Evolutionary conservation across 306 rosid species (phyloP).

Genomic region (Mimosa bimucronata): DNA sequence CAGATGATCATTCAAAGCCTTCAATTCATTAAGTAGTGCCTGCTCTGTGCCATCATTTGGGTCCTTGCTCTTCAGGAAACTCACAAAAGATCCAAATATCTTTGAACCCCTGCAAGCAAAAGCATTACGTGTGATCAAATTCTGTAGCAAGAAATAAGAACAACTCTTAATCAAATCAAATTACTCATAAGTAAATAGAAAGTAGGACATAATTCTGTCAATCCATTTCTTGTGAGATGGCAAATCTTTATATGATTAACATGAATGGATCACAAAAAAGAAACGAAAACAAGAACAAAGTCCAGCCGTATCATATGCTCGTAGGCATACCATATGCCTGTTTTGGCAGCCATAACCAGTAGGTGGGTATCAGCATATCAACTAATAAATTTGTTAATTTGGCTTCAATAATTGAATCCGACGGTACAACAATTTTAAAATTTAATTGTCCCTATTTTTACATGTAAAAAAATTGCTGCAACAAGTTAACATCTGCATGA

Average conservation of each 20-base stretch:
- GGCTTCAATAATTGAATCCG: background rate
- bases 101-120: constrained; percentile 76
- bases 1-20: constrained; percentile 82
- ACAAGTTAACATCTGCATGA: background rate
- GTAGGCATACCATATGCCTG: background rate
- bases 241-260: background rate
- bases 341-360: background rate
- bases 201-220: constrained; percentile 2
- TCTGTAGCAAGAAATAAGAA: constrained; percentile 10
- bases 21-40: constrained; percentile 71
- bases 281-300: background rate
- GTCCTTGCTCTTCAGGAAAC: constrained; percentile 85
- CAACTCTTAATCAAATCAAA: background rate
- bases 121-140: background rate
- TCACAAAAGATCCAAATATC: constrained; percentile 62
- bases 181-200: background rate
- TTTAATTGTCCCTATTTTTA: background rate
- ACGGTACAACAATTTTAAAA: background rate
- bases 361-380: background rate
- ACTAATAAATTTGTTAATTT: background rate
- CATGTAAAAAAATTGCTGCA: background rate
- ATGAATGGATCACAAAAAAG: background rate
- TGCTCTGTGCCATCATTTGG: constrained; percentile 83
- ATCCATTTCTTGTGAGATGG: background rate
- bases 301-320: background rate